A percentile compares a stretch with the other conserved stretches of the same genome.
phyloP scores from a whole-genome alignment of 2,329 filamentous ascomycete species.

The Clarireedia monteithiana region DNA sequence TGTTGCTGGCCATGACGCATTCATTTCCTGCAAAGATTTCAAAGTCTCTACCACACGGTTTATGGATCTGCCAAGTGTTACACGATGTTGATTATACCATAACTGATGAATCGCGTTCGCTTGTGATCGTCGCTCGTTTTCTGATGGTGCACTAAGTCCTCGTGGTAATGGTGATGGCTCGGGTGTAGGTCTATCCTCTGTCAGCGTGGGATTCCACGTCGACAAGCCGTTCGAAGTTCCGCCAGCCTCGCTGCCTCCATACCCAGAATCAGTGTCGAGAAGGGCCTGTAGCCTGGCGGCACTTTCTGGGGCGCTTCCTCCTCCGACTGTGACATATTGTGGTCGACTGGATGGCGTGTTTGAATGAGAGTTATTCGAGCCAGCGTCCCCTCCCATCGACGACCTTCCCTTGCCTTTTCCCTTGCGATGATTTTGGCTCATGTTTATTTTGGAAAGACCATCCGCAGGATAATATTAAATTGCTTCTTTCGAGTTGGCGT shows the following conservation, averaged over 20 bases:
- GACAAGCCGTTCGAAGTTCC: constrained; percentile 43
- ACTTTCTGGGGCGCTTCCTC: constrained; percentile 71
- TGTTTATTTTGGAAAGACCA: constrained; percentile 30
- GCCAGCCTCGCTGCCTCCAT: constrained; percentile 70
- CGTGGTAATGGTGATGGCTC: constrained; percentile 30
- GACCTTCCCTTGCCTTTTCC: constrained; percentile 37
- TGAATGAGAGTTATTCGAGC: constrained; percentile 7
- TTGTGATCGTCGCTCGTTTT: constrained; percentile 59
- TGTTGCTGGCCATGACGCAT: constrained; percentile 85
- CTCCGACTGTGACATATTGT: constrained; percentile 82
- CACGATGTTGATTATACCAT: constrained; percentile 89
- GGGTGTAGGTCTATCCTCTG: constrained; percentile 39
- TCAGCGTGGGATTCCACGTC: constrained; percentile 38
- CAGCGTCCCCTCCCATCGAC: constrained; percentile 13
- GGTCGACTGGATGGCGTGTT: constrained; percentile 33
- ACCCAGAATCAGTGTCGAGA: constrained; percentile 84
- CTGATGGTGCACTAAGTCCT: constrained; percentile 33
- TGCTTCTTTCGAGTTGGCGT: neutral
- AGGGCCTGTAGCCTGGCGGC: constrained; percentile 73
- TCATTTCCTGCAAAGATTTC: constrained; percentile 79
- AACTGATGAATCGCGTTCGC: constrained; percentile 86
- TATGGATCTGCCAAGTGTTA: constrained; percentile 79
- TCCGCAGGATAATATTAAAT: constrained; percentile 9
- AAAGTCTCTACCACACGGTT: constrained; percentile 78
- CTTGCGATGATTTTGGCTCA: constrained; percentile 54